phyloP scores from a whole-genome alignment of 139 green algal species.

The Chlorella sp. region DNA sequence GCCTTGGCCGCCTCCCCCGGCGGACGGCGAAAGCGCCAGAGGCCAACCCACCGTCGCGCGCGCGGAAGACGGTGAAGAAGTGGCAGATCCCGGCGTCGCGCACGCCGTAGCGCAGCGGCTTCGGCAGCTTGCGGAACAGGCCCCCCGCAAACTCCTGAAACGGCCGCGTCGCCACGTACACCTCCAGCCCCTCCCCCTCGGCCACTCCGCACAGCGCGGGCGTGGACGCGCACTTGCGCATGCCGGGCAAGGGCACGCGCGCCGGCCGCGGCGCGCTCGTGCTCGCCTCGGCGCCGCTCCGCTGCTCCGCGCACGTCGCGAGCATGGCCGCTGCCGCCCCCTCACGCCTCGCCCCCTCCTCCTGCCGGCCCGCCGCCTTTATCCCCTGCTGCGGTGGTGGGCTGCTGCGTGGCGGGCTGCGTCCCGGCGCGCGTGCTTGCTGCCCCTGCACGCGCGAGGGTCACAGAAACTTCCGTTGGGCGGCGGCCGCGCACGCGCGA shows the following conservation, averaged over 20 bases:
- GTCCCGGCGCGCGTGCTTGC: too few species aligned
- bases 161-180: slow-evolving; percentile 58
- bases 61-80: slow-evolving; percentile 68
- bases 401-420: too few species aligned
- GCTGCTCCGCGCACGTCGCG: too few species aligned
- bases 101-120: slow-evolving; percentile 38
- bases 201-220: neutral
- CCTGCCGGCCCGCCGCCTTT: too few species aligned
- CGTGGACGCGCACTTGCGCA: neutral
- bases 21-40: too few species aligned
- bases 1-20: too few species aligned
- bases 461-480: too few species aligned
- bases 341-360: too few species aligned
- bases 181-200: slow-evolving; percentile 41
- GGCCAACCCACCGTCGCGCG: slow-evolving; percentile 50
- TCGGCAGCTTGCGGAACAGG: slow-evolving; percentile 49
- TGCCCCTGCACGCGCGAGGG: too few species aligned
- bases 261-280: neutral
- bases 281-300: neutral
- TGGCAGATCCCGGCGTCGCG: slow-evolving; percentile 65
- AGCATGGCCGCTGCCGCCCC: too few species aligned
- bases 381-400: too few species aligned
- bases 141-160: slow-evolving; percentile 64
- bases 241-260: neutral
- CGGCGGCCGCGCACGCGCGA: too few species aligned